Evolutionary conservation across 306 rosid species (phyloP).

Genomic region (Lathyrus sativus): DNA sequence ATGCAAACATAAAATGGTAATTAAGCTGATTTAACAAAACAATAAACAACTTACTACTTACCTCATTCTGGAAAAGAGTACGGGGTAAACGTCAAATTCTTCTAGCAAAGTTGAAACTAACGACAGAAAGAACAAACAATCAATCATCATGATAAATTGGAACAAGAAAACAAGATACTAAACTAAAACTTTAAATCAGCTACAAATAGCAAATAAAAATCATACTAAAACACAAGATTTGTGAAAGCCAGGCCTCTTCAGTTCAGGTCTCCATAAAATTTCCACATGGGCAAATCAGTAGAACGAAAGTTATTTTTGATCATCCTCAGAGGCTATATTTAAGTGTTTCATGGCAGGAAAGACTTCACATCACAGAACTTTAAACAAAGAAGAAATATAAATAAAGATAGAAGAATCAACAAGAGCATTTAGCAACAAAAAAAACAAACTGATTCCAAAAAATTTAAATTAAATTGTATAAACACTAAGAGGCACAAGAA

Average conservation of each 20-base stretch:
- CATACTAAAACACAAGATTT: neutral
- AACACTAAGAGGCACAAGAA: too few species aligned
- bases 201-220: neutral
- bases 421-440: neutral
- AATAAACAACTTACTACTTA: neutral
- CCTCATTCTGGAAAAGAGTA: constrained; percentile 41
- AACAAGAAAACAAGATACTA: neutral
- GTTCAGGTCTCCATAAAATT: constrained; percentile 60
- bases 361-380: neutral
- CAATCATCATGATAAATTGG: neutral
- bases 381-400: neutral
- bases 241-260: constrained; percentile 46
- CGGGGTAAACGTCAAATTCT: neutral
- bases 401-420: neutral
- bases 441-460: too few species aligned
- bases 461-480: too few species aligned
- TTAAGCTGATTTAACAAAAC: neutral
- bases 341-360: neutral
- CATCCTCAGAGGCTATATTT: constrained; percentile 48
- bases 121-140: neutral
- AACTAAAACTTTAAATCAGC: neutral
- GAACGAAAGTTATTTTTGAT: constrained; percentile 49
- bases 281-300: constrained; percentile 48
- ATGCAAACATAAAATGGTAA: neutral
- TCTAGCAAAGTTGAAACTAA: constrained; percentile 9